A percentile compares a stretch with the other conserved stretches of the same genome.
Evolutionary conservation across 2,329 filamentous ascomycete species (phyloP).

Genomic region (Drechmeria coniospora): DNA sequence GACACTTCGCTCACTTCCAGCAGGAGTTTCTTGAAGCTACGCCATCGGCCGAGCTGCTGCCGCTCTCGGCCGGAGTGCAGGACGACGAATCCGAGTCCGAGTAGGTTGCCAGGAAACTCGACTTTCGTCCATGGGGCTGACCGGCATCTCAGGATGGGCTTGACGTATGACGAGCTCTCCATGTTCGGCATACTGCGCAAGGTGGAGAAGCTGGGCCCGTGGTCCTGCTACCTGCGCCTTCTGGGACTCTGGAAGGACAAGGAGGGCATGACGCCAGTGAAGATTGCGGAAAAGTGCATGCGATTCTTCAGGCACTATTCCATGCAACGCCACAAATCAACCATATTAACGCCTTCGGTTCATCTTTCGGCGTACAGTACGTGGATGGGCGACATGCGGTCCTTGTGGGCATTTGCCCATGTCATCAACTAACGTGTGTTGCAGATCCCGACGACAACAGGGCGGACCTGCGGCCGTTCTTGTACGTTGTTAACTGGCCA

Average conservation of each 20-base stretch:
- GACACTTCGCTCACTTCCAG: background rate
- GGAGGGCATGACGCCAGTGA: conserved; percentile 12
- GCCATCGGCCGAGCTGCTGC: conserved; percentile 36
- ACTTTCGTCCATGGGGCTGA: conserved; percentile 22
- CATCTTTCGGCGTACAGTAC: conserved; percentile 17
- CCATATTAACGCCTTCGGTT: conserved; percentile 40
- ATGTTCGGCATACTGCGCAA: conserved; percentile 23
- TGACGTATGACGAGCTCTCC: conserved; percentile 25
- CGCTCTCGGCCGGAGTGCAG: conserved; percentile 23
- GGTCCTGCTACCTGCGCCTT: conserved; percentile 22
- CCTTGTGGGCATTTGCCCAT: background rate
- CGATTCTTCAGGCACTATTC: conserved; percentile 33
- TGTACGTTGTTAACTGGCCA: conserved; percentile 22
- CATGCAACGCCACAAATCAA: conserved; percentile 52
- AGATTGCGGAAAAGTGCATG: conserved; percentile 28
- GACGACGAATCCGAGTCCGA: conserved; percentile 15
- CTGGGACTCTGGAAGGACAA: conserved; percentile 21
- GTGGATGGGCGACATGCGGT: background rate
- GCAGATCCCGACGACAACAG: conserved; percentile 22
- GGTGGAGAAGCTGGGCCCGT: conserved; percentile 25
- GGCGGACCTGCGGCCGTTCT: conserved; percentile 23
- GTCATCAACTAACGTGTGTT: background rate
- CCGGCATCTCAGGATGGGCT: conserved; percentile 18
- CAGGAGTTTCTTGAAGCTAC: conserved; percentile 44
- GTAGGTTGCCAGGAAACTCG: conserved; percentile 9